phyloP scores from a whole-genome alignment of 805 yeast species.

The Zygotorulaspora danielsina region DNA sequence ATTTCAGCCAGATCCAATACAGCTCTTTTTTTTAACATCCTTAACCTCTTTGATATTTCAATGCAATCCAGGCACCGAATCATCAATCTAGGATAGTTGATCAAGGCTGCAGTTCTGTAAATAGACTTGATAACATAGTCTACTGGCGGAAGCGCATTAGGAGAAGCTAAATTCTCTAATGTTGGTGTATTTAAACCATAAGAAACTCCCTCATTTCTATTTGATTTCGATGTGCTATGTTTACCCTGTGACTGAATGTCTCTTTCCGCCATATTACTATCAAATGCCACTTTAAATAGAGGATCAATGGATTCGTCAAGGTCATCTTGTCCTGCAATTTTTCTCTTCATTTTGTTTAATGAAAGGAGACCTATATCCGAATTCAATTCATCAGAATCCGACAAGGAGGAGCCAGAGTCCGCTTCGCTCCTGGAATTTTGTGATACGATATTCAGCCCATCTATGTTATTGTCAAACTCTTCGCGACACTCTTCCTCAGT shows the following conservation, averaged over 20 bases:
- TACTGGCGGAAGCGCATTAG: slow-evolving; percentile 52
- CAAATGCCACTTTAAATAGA: slow-evolving; percentile 16
- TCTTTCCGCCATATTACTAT: slow-evolving; percentile 9
- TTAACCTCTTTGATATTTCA: slow-evolving; percentile 27
- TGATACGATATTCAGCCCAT: slow-evolving; percentile 10
- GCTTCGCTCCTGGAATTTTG: slow-evolving; percentile 12
- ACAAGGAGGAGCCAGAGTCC: slow-evolving; percentile 21
- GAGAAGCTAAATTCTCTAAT: slow-evolving; percentile 53
- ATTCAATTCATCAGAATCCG: slow-evolving; percentile 25
- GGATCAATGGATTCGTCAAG: slow-evolving; percentile 33
- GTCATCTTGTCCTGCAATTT: slow-evolving; percentile 24
- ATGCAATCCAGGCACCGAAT: slow-evolving; percentile 34
- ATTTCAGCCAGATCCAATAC: slow-evolving; percentile 12
- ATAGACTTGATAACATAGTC: slow-evolving; percentile 54
- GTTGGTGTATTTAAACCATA: slow-evolving; percentile 38
- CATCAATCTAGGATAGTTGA: slow-evolving; percentile 61
- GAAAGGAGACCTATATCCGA: slow-evolving; percentile 31
- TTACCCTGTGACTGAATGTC: slow-evolving; percentile 1
- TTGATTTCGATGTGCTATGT: slow-evolving; percentile 4
- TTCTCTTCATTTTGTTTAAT: slow-evolving; percentile 27
- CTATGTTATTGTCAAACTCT: slow-evolving; percentile 10
- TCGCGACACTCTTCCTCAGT: slow-evolving; percentile 13
- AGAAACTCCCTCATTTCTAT: slow-evolving; percentile 11
- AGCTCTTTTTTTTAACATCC: slow-evolving; percentile 20
- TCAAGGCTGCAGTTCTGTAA: slow-evolving; percentile 57